A percentile compares a stretch with the other conserved stretches of the same genome.
Evolutionary conservation across 2,329 filamentous ascomycete genomes (phyloP).

Genomic region (Davidsoniella neocaledoniae): DNA sequence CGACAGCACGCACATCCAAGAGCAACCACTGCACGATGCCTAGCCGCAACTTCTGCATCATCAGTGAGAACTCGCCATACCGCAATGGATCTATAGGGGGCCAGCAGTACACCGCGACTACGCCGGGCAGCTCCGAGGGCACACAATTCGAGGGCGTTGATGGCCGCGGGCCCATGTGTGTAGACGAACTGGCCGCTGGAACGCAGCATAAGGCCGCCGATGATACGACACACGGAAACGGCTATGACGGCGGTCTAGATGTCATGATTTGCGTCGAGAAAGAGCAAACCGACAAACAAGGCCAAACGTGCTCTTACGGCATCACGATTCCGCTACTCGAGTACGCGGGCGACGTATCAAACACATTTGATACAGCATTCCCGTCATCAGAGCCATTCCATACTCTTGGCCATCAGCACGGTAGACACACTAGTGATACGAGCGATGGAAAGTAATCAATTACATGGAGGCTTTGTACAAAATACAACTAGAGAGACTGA

Average conservation of each 20-base stretch:
- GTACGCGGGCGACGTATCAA: slow-evolving; percentile 19
- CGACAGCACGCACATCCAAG: slow-evolving; percentile 50
- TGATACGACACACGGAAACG: slow-evolving; percentile 35
- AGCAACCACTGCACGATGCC: slow-evolving; percentile 81
- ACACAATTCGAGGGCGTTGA: slow-evolving; percentile 32
- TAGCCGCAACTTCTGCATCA: slow-evolving; percentile 80
- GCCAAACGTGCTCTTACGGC: slow-evolving; percentile 68
- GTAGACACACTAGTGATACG: neutral
- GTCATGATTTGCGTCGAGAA: slow-evolving; percentile 78
- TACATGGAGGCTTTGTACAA: too few species aligned
- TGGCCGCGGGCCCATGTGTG: slow-evolving; percentile 54
- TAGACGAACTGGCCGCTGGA: slow-evolving; percentile 62
- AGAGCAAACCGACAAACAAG: slow-evolving; percentile 64
- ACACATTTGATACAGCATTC: slow-evolving; percentile 6
- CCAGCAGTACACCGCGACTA: slow-evolving; percentile 5
- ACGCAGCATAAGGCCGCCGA: slow-evolving; percentile 58
- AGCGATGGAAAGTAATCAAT: neutral
- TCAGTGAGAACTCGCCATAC: slow-evolving; percentile 69
- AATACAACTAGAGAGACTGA: too few species aligned
- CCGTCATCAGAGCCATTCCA: slow-evolving; percentile 10
- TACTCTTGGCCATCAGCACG: neutral
- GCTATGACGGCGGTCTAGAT: slow-evolving; percentile 50
- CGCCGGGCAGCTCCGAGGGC: slow-evolving; percentile 7
- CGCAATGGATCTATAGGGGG: slow-evolving; percentile 17
- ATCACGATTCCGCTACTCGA: slow-evolving; percentile 63